Evolutionary conservation across 768 basidiomycete genomes (phyloP), one percentile per base, ranked within the genome.

Genomic region (Lactarius sanguifluus): DNA sequence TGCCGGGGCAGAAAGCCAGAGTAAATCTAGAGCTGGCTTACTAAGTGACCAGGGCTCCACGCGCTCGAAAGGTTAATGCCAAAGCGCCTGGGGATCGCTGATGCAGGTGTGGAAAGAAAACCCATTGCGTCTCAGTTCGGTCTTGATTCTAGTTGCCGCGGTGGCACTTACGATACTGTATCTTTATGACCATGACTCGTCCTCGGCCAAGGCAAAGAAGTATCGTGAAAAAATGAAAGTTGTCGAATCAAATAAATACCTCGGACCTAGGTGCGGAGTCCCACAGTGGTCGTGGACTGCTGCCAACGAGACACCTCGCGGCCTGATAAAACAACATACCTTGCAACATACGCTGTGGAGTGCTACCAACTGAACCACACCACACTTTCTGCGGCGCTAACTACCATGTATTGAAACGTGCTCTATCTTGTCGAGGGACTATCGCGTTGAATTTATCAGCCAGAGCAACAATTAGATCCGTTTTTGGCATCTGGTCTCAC

Each of bases 361-460:
- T 52, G 6, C 13, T 2, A 25, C 0, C 47, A 50, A 50, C 2
- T 32, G 32, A 32, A 32, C 1, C 23, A 23, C 12, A 36, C 34
- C 10, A 32, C 34, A 13, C 20, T 50, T 23, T 25, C 47, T 13
- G 23, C 47, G 47, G 23, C 23, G 13, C 23, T 15, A 23, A 23
- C 12, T 15, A 41, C 41, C 47, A 23, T 13, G 23, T 47, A 23
- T 8, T 23, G 45, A 23, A 23, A 47, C 10, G 18, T 23, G 47
- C 5, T 23, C 10, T 23, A 50, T 25, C 47, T 50, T 15, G 23
- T 40, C 30, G 8, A 34, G 38, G 30, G 47, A 32, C 47, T 23
- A 86, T 76, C 97, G 95, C 1, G 94, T 98, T 50, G 94, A 98
- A 77, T 94, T 96, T 45, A 86, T 98, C 62, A 96, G 98, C 77